A percentile compares a stretch with the other conserved stretches of the same genome.
Conservation (phyloP, 2,329 filamentous ascomycete genomes). For the Parastagonospora nodorum region DNA sequence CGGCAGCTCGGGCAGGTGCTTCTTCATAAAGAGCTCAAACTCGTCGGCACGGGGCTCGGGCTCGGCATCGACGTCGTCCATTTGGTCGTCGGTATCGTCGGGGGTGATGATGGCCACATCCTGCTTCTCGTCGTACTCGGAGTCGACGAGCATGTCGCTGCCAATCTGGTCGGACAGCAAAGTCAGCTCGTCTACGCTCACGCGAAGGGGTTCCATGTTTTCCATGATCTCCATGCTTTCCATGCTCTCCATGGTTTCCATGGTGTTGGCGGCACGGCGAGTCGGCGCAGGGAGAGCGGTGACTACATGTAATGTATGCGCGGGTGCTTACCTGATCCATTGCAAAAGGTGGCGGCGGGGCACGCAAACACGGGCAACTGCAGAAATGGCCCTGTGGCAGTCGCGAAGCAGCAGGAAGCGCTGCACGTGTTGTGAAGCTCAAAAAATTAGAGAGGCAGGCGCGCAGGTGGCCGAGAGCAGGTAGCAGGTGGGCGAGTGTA, state of each 20-base stretch:
- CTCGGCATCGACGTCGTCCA: conserved; percentile 60
- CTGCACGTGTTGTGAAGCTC: background rate
- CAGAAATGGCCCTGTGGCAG: conserved; percentile 2
- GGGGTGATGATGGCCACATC: conserved; percentile 67
- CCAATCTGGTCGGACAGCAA: conserved; percentile 53
- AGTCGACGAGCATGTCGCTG: conserved; percentile 67
- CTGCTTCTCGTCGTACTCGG: conserved; percentile 66
- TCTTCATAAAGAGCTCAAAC: conserved; percentile 81
- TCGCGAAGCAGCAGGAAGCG: too few species aligned
- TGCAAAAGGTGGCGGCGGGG: conserved; percentile 19
- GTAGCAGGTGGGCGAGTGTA: conserved; percentile 16
- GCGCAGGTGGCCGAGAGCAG: conserved; percentile 28
- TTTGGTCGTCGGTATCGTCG: conserved; percentile 63
- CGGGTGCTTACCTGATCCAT: conserved; percentile 48
- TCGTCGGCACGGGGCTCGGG: conserved; percentile 62
- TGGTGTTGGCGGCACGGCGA: background rate
- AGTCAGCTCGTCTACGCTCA: conserved; percentile 14
- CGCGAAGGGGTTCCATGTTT: conserved; percentile 6
- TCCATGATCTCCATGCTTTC: background rate
- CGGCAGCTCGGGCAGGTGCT: conserved; percentile 75
- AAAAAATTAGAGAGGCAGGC: conserved; percentile 7
- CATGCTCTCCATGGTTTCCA: background rate
- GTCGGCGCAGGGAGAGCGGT: background rate
- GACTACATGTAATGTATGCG: conserved; percentile 7
- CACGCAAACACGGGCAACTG: conserved; percentile 11